Evolutionary conservation across 371 early-diverging fungal genomes (phyloP).

Genomic region (Chytridium lagenaria): DNA sequence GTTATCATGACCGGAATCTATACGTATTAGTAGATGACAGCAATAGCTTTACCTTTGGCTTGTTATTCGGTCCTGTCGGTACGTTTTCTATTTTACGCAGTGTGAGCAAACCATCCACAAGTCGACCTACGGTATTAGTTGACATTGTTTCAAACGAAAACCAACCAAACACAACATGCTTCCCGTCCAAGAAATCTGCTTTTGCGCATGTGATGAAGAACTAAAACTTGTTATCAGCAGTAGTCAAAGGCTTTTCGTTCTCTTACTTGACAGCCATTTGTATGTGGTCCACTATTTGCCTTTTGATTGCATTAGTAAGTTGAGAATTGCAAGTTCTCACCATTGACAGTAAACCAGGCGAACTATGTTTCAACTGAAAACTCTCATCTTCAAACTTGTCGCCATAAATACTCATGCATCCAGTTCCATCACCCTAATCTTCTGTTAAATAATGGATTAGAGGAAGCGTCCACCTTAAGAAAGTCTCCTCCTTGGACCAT

Average conservation of each 20-base stretch:
- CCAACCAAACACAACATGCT: constrained; percentile 83
- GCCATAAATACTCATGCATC: constrained; percentile 96
- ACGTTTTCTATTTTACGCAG: constrained; percentile 93
- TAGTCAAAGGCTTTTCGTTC: neutral
- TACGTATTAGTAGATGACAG: neutral
- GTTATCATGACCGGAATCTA: constrained; percentile 75
- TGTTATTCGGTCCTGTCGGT: constrained; percentile 86
- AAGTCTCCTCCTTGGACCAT: constrained; percentile 99
- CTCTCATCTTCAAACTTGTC: constrained; percentile 96
- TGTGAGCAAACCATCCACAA: constrained; percentile 88
- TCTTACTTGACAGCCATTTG: constrained; percentile 86
- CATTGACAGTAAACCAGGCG: constrained; percentile 96
- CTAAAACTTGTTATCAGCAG: constrained; percentile 46
- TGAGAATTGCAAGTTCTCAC: constrained; percentile 48
- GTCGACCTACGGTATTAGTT: constrained; percentile 85
- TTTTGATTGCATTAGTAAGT: too few relatives aligned
- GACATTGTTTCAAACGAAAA: too few relatives aligned
- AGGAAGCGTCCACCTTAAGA: constrained; percentile 59
- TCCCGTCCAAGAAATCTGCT: constrained; percentile 89
- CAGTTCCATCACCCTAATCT: constrained; percentile 87
- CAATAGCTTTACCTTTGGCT: constrained; percentile 64
- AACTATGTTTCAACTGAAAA: constrained; percentile 90
- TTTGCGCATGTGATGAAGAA: constrained; percentile 96
- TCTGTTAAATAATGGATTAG: constrained; percentile 9
- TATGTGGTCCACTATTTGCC: constrained; percentile 93